These are phyloP conservation scores for Corynespora cassiicola DNA, from an alignment of 2,329 filamentous ascomycete genomes.

Conservation along the genomic window DNA sequence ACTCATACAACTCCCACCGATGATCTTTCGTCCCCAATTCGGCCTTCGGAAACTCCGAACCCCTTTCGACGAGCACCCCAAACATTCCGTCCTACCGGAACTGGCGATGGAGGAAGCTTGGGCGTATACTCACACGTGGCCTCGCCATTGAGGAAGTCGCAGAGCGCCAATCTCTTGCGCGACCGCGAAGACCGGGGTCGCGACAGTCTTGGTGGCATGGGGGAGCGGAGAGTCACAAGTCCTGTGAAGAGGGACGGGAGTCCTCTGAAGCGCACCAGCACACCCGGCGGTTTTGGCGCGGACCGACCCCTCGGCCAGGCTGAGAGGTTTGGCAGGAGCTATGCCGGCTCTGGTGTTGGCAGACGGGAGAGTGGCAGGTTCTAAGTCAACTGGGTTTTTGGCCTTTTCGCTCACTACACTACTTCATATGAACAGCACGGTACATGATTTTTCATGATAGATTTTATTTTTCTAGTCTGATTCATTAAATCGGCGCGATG, in stretches of 20 bases:
- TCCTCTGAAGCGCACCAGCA: conserved; percentile 53
- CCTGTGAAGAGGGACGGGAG: conserved; percentile 47
- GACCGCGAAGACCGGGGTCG: conserved; percentile 29
- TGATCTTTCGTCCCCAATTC: conserved; percentile 56
- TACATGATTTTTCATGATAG: no score
- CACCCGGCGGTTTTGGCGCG: conserved; percentile 28
- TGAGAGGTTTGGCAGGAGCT: conserved; percentile 28
- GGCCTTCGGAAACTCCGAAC: conserved; percentile 51
- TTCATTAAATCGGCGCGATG: no score
- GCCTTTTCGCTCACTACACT: no score
- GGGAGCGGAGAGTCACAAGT: conserved; percentile 38
- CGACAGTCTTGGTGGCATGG: conserved; percentile 27
- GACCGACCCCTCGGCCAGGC: conserved; percentile 20
- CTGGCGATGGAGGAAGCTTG: conserved; percentile 75
- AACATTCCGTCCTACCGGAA: conserved; percentile 54
- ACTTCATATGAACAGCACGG: no score
- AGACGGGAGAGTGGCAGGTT: conserved; percentile 37
- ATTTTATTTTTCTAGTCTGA: no score
- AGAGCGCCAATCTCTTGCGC: conserved; percentile 61
- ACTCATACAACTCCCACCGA: conserved; percentile 44
- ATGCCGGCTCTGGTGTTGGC: conserved; percentile 29
- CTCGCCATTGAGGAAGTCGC: conserved; percentile 83
- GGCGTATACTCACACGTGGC: conserved; percentile 81
- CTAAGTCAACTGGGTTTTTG: no score
- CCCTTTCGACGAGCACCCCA: conserved; percentile 58